phyloP scores from a whole-genome alignment of 805 yeast species.

The Metschnikowia gruessii region DNA sequence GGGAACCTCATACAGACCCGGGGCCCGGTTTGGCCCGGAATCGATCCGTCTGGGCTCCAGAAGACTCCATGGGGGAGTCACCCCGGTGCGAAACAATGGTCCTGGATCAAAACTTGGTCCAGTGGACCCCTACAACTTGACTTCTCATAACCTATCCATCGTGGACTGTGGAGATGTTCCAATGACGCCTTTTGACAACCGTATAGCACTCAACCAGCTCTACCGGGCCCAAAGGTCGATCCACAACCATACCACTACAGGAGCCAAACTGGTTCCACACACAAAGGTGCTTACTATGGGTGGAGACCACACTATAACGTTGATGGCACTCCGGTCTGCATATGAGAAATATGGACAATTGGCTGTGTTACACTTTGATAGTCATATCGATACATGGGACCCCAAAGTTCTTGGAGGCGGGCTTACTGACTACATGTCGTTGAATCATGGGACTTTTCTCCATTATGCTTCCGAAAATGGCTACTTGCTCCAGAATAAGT shows the following conservation, averaged over 20 bases:
- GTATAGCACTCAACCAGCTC: slow-evolving; percentile 33
- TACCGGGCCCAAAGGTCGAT: slow-evolving; percentile 28
- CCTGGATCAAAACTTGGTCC: slow-evolving; percentile 33
- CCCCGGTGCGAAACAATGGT: background rate
- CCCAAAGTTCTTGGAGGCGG: slow-evolving; percentile 68
- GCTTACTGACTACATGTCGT: slow-evolving; percentile 51
- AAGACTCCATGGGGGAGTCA: background rate
- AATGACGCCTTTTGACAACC: slow-evolving; percentile 64
- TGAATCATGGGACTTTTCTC: slow-evolving; percentile 68
- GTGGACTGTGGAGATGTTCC: slow-evolving; percentile 70
- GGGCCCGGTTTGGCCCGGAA: slow-evolving; percentile 78
- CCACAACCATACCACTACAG: slow-evolving; percentile 1
- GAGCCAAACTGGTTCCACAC: slow-evolving; percentile 9
- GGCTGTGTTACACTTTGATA: slow-evolving; percentile 61
- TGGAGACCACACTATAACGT: slow-evolving; percentile 59
- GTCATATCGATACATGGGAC: slow-evolving; percentile 70
- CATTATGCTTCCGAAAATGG: slow-evolving; percentile 72
- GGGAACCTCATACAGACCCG: slow-evolving; percentile 73
- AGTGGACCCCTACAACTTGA: too few species aligned
- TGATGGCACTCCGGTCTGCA: slow-evolving; percentile 50
- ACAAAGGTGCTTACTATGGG: slow-evolving; percentile 54
- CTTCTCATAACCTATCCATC: too few species aligned
- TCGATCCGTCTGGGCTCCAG: background rate
- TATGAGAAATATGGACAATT: slow-evolving; percentile 47
- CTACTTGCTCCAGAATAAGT: slow-evolving; percentile 43